Conservation (phyloP, 495 filamentous ascomycete genomes). For the Filosporella fistucella region DNA sequence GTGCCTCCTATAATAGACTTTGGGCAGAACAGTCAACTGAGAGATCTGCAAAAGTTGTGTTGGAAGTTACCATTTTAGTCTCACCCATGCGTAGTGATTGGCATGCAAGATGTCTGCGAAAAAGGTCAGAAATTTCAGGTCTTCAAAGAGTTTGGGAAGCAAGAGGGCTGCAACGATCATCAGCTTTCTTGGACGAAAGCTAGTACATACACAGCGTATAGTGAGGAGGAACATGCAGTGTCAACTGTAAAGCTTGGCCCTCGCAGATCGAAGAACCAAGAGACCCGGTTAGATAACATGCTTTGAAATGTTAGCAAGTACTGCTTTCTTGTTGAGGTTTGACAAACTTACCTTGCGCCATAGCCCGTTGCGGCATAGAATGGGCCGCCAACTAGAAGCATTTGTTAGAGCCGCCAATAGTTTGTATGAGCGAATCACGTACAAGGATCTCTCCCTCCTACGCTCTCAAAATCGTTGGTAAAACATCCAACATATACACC, state of each 20-base stretch:
- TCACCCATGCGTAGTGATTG: slow-evolving; percentile 31
- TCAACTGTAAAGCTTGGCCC: slow-evolving; percentile 50
- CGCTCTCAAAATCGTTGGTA: slow-evolving; percentile 31
- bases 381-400: slow-evolving; percentile 1
- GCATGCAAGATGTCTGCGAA: slow-evolving; percentile 4
- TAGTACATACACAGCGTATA: slow-evolving; percentile 45
- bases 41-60: slow-evolving; percentile 15
- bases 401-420: slow-evolving; percentile 27
- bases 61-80: slow-evolving; percentile 26
- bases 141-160: no score
- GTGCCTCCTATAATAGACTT: slow-evolving; percentile 10
- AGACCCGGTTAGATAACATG: slow-evolving; percentile 47
- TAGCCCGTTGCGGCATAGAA: slow-evolving; percentile 11
- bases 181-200: slow-evolving; percentile 39
- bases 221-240: slow-evolving; percentile 48
- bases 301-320: slow-evolving; percentile 22
- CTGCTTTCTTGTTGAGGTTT: slow-evolving; percentile 12
- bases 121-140: no score
- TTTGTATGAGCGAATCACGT: slow-evolving; percentile 21
- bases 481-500: slow-evolving; percentile 31
- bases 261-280: slow-evolving; percentile 42
- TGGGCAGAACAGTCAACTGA: not conserved
- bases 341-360: slow-evolving; percentile 3
- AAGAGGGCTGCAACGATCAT: slow-evolving; percentile 43
- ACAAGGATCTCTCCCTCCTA: slow-evolving; percentile 28